These are phyloP conservation scores for Talaromyces sp. DNA, from an alignment of 2,329 filamentous ascomycete genomes.

Conservation along the genomic window DNA sequence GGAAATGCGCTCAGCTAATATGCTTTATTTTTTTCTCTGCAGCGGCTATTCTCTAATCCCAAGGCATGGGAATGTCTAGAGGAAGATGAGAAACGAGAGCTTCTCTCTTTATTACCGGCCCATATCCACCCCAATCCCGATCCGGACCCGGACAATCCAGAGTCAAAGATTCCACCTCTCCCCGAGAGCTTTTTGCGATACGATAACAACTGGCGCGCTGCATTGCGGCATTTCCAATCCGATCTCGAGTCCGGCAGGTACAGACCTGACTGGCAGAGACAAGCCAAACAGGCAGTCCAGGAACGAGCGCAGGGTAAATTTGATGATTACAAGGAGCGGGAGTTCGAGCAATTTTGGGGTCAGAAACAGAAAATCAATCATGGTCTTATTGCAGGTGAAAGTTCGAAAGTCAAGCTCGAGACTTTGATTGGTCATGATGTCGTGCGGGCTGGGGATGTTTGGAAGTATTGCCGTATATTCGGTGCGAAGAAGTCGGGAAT, in stretches of 20 bases:
- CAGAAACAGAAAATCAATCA: slow-evolving; percentile 44
- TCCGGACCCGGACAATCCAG: slow-evolving; percentile 23
- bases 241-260: slow-evolving; percentile 54
- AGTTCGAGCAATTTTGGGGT: slow-evolving; percentile 55
- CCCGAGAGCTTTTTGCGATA: slow-evolving; percentile 40
- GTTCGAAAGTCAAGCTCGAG: slow-evolving; percentile 36
- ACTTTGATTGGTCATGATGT: slow-evolving; percentile 33
- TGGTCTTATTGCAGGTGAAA: slow-evolving; percentile 37
- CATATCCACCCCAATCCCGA: slow-evolving; percentile 36
- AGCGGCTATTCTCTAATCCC: slow-evolving; percentile 39
- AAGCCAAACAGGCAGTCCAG: slow-evolving; percentile 50
- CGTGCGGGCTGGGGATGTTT: slow-evolving; percentile 37
- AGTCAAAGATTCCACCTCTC: slow-evolving; percentile 35
- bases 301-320: slow-evolving; percentile 52
- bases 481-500: slow-evolving; percentile 21
- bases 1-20: not conserved
- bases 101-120: slow-evolving; percentile 37
- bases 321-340: slow-evolving; percentile 51
- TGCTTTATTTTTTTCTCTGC: not conserved
- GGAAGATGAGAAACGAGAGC: slow-evolving; percentile 38
- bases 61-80: slow-evolving; percentile 40
- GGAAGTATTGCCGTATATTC: slow-evolving; percentile 33
- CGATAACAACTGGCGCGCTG: slow-evolving; percentile 48
- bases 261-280: slow-evolving; percentile 52
- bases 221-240: slow-evolving; percentile 51